These are phyloP conservation scores for Aspergillus homomorphus DNA, from an alignment of 495 filamentous ascomycete species.

Conservation along the genomic window DNA sequence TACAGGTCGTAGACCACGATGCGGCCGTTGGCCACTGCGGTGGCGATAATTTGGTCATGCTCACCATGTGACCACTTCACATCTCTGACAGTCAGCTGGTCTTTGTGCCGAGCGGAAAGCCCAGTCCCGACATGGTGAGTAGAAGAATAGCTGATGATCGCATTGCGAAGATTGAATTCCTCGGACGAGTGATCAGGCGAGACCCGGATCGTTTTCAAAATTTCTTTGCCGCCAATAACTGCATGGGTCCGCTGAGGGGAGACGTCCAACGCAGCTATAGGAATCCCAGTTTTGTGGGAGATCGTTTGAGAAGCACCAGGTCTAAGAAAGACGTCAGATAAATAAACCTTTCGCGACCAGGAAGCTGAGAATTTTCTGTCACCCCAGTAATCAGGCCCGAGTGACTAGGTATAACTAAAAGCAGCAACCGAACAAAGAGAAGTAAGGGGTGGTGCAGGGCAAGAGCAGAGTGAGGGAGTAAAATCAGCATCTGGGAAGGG, in stretches of 20 bases:
- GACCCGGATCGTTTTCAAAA: conserved; percentile 66
- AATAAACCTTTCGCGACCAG: not conserved
- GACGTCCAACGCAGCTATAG: conserved; percentile 71
- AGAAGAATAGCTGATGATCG: conserved; percentile 59
- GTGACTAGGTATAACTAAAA: not conserved
- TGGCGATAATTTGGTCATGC: conserved; percentile 67
- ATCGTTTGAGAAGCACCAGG: conserved; percentile 60
- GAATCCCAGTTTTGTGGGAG: conserved; percentile 66
- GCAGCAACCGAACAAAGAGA: not conserved
- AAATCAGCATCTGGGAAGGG: not conserved
- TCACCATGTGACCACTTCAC: conserved; percentile 78
- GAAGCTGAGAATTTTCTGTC: not conserved
- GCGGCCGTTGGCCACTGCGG: conserved; percentile 80
- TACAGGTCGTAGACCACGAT: conserved; percentile 85
- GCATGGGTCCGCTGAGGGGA: conserved; percentile 74
- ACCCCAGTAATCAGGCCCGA: not conserved
- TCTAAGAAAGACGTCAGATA: not conserved
- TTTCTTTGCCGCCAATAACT: conserved; percentile 66
- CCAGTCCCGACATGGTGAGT: conserved; percentile 64
- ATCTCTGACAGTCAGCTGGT: conserved; percentile 72
- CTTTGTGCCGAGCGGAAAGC: conserved; percentile 51
- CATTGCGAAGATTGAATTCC: conserved; percentile 67
- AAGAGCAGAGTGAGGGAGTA: conserved; percentile 9
- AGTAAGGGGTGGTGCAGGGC: not conserved
- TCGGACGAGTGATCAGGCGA: conserved; percentile 62